Base-by-base conservation (phyloP, 495 filamentous ascomycete genomes). In the Sabuloglossum arenarium region DNA sequence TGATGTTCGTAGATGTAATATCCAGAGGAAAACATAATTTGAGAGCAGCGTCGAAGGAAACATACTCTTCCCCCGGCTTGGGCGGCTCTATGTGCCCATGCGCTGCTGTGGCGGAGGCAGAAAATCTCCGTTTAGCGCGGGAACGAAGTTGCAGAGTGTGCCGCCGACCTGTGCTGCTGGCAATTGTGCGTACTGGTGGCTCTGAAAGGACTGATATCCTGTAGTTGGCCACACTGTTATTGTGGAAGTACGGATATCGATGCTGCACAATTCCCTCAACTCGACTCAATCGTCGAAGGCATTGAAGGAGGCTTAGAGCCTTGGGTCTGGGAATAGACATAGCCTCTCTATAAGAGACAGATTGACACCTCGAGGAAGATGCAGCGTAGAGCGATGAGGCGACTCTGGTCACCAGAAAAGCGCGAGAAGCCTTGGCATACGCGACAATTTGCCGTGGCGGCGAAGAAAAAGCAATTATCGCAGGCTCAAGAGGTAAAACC, bases 1-100 rank as follows among this genome's bases (percentile, higher is more conserved):
- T 19, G 10, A 0, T 27, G 6, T 8, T 8, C 16, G 47, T 51
- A 23, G 47, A 31, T 51, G 12, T 16, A 39, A 16, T 39, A 39
- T 39, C 34, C 16, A 39, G 12, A 32, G 30, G 5, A 3, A 50
- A 50, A 10, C 10, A 11, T 9, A 50, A 47, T 25, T 19, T 45
- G 37, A 28, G n/a, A 37, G 6, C 14, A 56, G 54, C n/a, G 4
- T 57, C 37, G 39, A 21, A 39, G 14, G 19, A 43, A n/a, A 67
- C 81, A 65, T 75, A 94, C 88, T 94, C 91, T 75, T 96, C 86
- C n/a, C 91, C 91, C 1, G 88, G 78, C 69, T 86, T 89, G 1
- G 91, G 90, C 28, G 85, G 77, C 47, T 77, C 78, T 61, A 94
- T 70, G 62, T 96, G 86, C 29, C 84, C 87, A 65, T 98, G 90